Percentiles rank a stretch among this genome's conserved stretches.
These are phyloP conservation scores for Phlebopus sp. DNA, from an alignment of 1,284 basidiomycete species.

Conservation along the genomic window DNA sequence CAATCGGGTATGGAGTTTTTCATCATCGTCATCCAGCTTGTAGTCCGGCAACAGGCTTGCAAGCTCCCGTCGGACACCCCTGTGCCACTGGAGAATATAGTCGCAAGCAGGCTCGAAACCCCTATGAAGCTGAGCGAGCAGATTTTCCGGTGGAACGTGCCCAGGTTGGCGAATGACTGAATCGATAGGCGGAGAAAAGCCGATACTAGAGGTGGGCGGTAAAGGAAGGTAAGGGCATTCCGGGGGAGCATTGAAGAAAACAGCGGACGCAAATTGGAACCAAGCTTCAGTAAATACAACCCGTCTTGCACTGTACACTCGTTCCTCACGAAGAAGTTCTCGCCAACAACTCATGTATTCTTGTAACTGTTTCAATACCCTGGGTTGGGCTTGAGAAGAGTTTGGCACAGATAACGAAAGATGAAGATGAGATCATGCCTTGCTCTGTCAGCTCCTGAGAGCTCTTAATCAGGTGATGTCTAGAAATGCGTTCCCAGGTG, in stretches of 20 bases:
- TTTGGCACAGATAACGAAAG: slow-evolving; percentile 8
- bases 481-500: slow-evolving; percentile 31
- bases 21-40: slow-evolving; percentile 18
- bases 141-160: slow-evolving; percentile 5
- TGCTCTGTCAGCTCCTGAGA: slow-evolving; percentile 20
- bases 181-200: slow-evolving; percentile 21
- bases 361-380: slow-evolving; percentile 22
- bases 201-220: slow-evolving; percentile 25
- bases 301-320: slow-evolving; percentile 26
- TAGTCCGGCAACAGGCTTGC: slow-evolving; percentile 28
- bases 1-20: slow-evolving; percentile 18
- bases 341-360: slow-evolving; percentile 32
- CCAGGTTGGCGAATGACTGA: slow-evolving; percentile 24
- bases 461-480: slow-evolving; percentile 26
- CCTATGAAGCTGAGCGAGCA: slow-evolving; percentile 16
- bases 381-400: slow-evolving; percentile 15
- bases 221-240: slow-evolving; percentile 23
- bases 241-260: slow-evolving; percentile 15
- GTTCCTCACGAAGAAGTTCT: slow-evolving; percentile 32
- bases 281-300: slow-evolving; percentile 27
- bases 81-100: slow-evolving; percentile 25
- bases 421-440: slow-evolving; percentile 9
- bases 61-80: slow-evolving; percentile 23
- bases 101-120: slow-evolving; percentile 15
- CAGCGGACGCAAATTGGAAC: slow-evolving; percentile 16